These are phyloP conservation scores for Tanacetum coccineum DNA, from an alignment of 129 eudicot genomes.

Conservation along the genomic window DNA sequence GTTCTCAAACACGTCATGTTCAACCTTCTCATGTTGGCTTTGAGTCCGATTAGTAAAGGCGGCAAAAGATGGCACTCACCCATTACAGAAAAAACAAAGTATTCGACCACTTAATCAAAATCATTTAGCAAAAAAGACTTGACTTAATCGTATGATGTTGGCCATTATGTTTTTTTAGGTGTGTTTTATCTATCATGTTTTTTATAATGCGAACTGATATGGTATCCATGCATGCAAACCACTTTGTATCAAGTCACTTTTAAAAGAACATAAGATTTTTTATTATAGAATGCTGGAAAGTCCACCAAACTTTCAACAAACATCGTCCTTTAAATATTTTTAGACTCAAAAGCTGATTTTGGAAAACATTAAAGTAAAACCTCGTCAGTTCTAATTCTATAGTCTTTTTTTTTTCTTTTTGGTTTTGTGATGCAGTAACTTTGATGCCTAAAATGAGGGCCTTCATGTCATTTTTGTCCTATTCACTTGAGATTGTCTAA, in stretches of 20 bases:
- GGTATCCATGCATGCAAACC: constrained; percentile 30
- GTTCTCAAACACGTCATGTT: too few species aligned
- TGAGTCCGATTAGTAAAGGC: too few species aligned
- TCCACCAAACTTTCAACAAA: constrained; percentile 4
- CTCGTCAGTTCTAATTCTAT: background rate
- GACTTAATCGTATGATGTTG: constrained; percentile 20
- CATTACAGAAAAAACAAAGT: background rate
- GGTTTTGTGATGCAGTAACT: background rate
- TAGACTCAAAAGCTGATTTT: background rate
- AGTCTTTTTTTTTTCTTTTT: background rate
- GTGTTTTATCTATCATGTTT: constrained; percentile 4
- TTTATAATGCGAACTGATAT: constrained; percentile 11
- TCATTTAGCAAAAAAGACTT: background rate
- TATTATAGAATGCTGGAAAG: background rate
- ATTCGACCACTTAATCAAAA: constrained; percentile 6
- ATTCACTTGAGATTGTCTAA: too few species aligned
- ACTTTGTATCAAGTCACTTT: constrained; percentile 10
- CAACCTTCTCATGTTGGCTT: too few species aligned
- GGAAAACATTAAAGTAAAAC: background rate
- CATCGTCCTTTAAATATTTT: background rate
- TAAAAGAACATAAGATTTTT: background rate
- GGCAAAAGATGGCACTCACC: too few species aligned
- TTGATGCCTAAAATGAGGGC: background rate
- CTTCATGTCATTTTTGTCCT: background rate
- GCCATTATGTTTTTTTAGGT: constrained; percentile 17